These are phyloP conservation scores for Hyaloscypha bicolor DNA, from an alignment of 495 filamentous ascomycete genomes.

Conservation along the genomic window DNA sequence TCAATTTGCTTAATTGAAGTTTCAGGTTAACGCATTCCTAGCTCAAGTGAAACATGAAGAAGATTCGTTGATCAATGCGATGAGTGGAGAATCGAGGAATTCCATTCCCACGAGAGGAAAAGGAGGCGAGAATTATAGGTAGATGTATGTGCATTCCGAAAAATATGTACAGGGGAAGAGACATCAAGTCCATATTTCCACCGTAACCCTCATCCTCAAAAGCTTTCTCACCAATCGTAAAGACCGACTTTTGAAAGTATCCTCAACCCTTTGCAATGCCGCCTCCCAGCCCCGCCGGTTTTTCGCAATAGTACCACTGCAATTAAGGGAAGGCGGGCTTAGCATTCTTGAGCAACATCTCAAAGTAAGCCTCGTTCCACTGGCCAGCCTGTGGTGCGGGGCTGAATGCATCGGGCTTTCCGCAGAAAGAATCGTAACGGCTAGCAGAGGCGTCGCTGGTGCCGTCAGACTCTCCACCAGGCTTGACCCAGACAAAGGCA, in stretches of 20 bases:
- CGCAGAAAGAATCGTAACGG: slow-evolving; percentile 75
- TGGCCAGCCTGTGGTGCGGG: slow-evolving; percentile 74
- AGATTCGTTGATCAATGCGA: too few relatives aligned
- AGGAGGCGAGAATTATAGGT: neutral
- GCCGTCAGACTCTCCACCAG: slow-evolving; percentile 79
- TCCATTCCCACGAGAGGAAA: too few relatives aligned
- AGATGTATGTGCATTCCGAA: neutral
- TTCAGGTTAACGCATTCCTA: too few relatives aligned
- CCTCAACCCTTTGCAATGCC: neutral
- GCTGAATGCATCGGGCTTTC: slow-evolving; percentile 52
- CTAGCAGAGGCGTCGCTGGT: slow-evolving; percentile 61
- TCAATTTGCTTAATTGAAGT: too few relatives aligned
- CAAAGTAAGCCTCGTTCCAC: slow-evolving; percentile 81
- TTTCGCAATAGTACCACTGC: neutral
- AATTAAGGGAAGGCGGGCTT: slow-evolving; percentile 49
- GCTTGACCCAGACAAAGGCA: slow-evolving; percentile 84
- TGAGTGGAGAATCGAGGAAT: too few relatives aligned
- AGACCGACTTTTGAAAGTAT: neutral
- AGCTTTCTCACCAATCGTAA: too few relatives aligned
- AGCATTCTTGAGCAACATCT: slow-evolving; percentile 67
- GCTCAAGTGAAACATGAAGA: too few relatives aligned
- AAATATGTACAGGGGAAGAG: too few relatives aligned
- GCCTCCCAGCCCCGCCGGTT: neutral
- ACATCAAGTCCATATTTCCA: neutral
- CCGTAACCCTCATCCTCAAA: too few relatives aligned